A percentile compares a stretch with the other conserved stretches of the same genome.
These are phyloP conservation scores for Myxozyma melibiosi DNA, from an alignment of 805 yeast species.

Conservation along the genomic window DNA sequence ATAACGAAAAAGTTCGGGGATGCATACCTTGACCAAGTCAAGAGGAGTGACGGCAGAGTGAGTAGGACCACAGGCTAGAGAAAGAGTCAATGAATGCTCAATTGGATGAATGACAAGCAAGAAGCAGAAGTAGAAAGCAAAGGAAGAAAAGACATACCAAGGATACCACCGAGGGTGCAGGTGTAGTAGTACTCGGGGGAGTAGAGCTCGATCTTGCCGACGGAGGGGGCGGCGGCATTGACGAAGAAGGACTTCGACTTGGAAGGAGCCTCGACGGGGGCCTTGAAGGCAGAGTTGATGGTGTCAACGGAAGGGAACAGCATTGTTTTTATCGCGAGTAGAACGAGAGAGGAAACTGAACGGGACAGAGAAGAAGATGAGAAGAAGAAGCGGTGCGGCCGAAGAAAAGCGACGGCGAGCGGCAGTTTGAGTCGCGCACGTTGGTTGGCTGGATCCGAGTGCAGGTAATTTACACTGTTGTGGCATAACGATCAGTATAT, in stretches of 20 bases:
- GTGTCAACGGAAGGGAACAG: slow-evolving; percentile 46
- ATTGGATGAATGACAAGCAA: not conserved
- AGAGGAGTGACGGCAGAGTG: slow-evolving; percentile 92
- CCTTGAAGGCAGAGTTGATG: slow-evolving; percentile 45
- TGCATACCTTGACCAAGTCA: slow-evolving; percentile 70
- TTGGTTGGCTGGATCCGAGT: slow-evolving; percentile 10
- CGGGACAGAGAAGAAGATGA: slow-evolving; percentile 3
- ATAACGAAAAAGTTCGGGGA: not conserved
- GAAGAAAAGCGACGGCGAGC: slow-evolving; percentile 6
- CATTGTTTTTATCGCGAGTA: slow-evolving; percentile 33
- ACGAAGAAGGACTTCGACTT: slow-evolving; percentile 40
- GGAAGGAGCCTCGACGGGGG: slow-evolving; percentile 40
- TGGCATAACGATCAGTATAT: not conserved
- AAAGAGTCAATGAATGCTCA: not conserved
- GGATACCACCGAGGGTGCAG: slow-evolving; percentile 74
- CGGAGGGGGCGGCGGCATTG: slow-evolving; percentile 31
- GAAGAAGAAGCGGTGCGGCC: slow-evolving; percentile 7
- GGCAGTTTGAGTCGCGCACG: slow-evolving; percentile 3
- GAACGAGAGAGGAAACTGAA: not conserved
- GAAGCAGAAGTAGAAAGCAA: not conserved
- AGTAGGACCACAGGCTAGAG: slow-evolving; percentile 92
- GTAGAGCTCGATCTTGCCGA: slow-evolving; percentile 52
- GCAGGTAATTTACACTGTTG: not conserved
- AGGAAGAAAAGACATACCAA: slow-evolving; percentile 40
- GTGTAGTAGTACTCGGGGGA: slow-evolving; percentile 67